A percentile compares a stretch with the other conserved stretches of the same genome.
These are phyloP conservation scores for Penicillium bialowiezense DNA, from an alignment of 495 filamentous ascomycete species.

Conservation along the genomic window DNA sequence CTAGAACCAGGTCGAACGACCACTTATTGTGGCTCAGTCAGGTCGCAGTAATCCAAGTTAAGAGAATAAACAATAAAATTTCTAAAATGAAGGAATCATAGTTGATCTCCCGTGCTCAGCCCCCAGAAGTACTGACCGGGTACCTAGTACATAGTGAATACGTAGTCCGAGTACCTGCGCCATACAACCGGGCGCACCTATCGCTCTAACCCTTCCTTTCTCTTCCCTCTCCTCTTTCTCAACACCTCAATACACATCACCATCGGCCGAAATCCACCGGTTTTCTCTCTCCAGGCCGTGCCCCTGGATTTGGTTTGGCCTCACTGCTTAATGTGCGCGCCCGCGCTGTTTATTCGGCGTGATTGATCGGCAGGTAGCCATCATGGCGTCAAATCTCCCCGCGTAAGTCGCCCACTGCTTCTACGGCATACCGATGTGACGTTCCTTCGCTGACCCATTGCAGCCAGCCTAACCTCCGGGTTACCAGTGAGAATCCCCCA, in stretches of 20 bases:
- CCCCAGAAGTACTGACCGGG: constrained; percentile 19
- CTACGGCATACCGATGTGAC: constrained; percentile 6
- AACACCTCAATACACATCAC: constrained; percentile 17
- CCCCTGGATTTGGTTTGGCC: constrained; percentile 14
- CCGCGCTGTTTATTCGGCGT: constrained; percentile 38
- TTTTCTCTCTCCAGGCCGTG: constrained; percentile 10
- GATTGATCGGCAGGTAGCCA: constrained; percentile 41
- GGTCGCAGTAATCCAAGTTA: no score
- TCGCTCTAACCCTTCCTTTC: constrained; percentile 20
- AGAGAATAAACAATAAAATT: no score
- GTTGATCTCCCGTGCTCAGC: constrained; percentile 23
- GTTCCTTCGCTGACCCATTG: constrained; percentile 29
- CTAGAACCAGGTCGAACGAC: background rate
- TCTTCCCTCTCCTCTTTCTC: constrained; percentile 21
- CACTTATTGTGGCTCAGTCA: no score
- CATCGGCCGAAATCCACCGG: constrained; percentile 7
- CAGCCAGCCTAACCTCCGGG: constrained; percentile 59
- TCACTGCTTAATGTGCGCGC: constrained; percentile 39
- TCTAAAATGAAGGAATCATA: background rate
- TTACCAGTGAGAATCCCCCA: constrained; percentile 55
- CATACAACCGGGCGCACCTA: constrained; percentile 13
- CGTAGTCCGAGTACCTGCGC: constrained; percentile 23
- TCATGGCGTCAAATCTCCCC: constrained; percentile 61
- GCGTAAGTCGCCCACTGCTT: constrained; percentile 39
- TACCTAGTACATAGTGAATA: constrained; percentile 19